A percentile compares a stretch with the other conserved stretches of the same genome.
Conservation (phyloP, 805 yeast genomes). For the Metschnikowia continentalis region DNA sequence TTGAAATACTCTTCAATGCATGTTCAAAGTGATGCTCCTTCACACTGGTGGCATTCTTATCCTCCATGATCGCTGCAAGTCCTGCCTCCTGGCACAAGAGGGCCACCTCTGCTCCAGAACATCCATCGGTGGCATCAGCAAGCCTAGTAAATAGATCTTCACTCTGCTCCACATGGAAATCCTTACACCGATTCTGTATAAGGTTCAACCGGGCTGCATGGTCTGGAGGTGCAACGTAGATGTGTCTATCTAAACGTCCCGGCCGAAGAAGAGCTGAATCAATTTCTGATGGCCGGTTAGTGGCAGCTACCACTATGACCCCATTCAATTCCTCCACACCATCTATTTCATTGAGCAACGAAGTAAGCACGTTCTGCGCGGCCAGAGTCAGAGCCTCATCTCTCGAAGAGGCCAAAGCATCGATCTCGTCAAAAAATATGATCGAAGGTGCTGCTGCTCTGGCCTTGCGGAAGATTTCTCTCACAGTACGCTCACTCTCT, state of each 20-base stretch:
- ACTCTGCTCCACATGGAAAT: conserved; percentile 49
- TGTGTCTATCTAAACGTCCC: conserved; percentile 89
- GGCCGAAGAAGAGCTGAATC: conserved; percentile 94
- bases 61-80: conserved; percentile 84
- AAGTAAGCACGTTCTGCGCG: conserved; percentile 81
- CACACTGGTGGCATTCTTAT: conserved; percentile 51
- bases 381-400: conserved; percentile 61
- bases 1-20: conserved; percentile 65
- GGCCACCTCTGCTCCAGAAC: conserved; percentile 96
- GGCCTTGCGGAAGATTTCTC: conserved; percentile 91
- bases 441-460: conserved; percentile 92
- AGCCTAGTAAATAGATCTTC: conserved; percentile 47
- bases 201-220: conserved; percentile 74
- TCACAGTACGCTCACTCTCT: conserved; percentile 87
- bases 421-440: conserved; percentile 94
- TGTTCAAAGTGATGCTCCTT: conserved; percentile 62
- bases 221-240: conserved; percentile 93
- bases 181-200: conserved; percentile 59
- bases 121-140: conserved; percentile 74
- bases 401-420: conserved; percentile 81
- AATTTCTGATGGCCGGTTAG: conserved; percentile 89
- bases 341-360: conserved; percentile 90
- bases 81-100: conserved; percentile 94
- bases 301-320: conserved; percentile 92
- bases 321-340: conserved; percentile 95